A percentile compares a stretch with the other conserved stretches of the same genome.
Conservation (phyloP, 306 rosid genomes). For the Vigna trinervia region DNA sequence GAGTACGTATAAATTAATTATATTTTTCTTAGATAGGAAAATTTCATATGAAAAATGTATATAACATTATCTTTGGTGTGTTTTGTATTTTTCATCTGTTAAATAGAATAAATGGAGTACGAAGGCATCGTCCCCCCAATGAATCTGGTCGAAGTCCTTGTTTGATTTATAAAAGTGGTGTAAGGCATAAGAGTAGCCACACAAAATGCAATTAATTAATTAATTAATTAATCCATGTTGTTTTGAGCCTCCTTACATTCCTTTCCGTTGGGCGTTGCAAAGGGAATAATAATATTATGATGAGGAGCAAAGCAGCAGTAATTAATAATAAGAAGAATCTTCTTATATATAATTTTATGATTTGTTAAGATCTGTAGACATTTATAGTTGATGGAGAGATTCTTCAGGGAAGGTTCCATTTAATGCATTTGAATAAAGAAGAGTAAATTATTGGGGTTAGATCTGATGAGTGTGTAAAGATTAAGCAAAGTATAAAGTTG, state of each 20-base stretch:
- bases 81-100: background rate
- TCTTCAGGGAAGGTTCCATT: conserved; percentile 51
- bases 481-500: background rate
- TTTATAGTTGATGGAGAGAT: conserved; percentile 28
- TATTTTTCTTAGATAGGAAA: too few relatives aligned
- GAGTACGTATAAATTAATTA: too few relatives aligned
- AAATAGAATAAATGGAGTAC: conserved; percentile 5
- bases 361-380: conserved; percentile 15
- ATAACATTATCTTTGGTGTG: background rate
- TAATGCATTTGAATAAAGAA: conserved; percentile 49
- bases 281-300: conserved; percentile 46
- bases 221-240: conserved; percentile 46
- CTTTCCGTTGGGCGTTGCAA: conserved; percentile 52
- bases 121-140: conserved; percentile 45
- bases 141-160: conserved; percentile 52
- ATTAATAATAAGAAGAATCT: conserved; percentile 37
- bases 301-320: conserved; percentile 48
- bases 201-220: conserved; percentile 37
- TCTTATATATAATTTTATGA: conserved; percentile 10
- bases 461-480: too few relatives aligned
- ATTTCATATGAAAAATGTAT: too few relatives aligned
- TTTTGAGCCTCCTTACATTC: conserved; percentile 49
- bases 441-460: conserved; percentile 32
- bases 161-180: conserved; percentile 53
- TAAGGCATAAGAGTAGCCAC: conserved; percentile 47